phyloP scores from a whole-genome alignment of 331 rosid genomes.

The Erythrophleum ivorense region DNA sequence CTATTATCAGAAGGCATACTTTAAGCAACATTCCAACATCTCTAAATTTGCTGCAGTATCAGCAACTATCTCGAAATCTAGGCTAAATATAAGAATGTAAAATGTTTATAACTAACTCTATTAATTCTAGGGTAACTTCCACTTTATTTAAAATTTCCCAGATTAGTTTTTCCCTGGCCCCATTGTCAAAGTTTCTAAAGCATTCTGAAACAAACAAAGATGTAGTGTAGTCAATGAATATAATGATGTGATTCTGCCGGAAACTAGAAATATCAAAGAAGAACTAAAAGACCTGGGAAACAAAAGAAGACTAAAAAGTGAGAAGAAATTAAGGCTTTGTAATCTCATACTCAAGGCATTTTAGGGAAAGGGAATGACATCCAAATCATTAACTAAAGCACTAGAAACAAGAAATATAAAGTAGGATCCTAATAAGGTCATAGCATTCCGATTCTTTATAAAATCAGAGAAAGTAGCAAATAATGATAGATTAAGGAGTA shows the following conservation, averaged over 20 bases:
- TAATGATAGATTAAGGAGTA: conserved; percentile 13
- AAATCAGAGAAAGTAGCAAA: conserved; percentile 17
- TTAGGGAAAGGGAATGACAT: neutral
- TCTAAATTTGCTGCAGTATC: neutral
- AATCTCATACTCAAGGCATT: conserved; percentile 19
- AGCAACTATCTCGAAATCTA: neutral
- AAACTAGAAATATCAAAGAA: conserved; percentile 8
- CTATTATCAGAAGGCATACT: neutral
- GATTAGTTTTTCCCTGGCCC: neutral
- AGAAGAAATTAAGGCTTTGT: conserved; percentile 7
- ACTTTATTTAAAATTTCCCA: neutral
- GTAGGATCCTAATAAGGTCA: neutral
- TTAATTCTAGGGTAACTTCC: neutral
- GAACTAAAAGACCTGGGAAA: neutral
- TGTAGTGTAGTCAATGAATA: conserved; percentile 15
- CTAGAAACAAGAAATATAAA: neutral
- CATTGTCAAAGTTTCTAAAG: conserved; percentile 19
- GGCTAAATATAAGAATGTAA: neutral
- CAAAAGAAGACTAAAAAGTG: neutral
- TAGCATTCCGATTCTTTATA: neutral
- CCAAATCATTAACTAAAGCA: neutral
- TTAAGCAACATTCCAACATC: neutral
- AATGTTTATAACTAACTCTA: neutral
- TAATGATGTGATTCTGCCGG: conserved; percentile 5
- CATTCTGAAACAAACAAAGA: conserved; percentile 28